phyloP scores from a whole-genome alignment of 805 yeast species.

The Lipomyces starkeyi region DNA sequence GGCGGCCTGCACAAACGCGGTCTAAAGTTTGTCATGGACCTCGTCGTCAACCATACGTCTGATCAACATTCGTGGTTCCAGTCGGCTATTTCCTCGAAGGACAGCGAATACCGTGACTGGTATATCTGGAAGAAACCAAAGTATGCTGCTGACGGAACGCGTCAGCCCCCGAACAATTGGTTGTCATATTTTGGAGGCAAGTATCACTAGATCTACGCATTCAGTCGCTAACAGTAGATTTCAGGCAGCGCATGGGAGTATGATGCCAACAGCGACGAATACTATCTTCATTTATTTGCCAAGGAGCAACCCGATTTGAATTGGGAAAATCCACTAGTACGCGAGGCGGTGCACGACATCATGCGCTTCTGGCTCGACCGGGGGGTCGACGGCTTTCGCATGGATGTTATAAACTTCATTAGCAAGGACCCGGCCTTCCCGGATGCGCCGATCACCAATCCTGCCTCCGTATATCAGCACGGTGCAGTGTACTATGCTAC shows the following conservation, averaged over 20 bases:
- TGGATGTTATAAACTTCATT: conserved; percentile 61
- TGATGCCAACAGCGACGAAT: conserved; percentile 61
- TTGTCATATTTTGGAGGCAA: conserved; percentile 49
- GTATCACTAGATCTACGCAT: neutral
- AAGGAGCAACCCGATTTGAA: conserved; percentile 64
- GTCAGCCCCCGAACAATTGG: conserved; percentile 67
- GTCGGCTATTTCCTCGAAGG: conserved; percentile 57
- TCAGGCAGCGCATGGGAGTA: conserved; percentile 58
- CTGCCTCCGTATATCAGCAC: conserved; percentile 49
- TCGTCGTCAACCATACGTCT: conserved; percentile 66
- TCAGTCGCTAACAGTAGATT: neutral
- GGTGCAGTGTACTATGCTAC: conserved; percentile 49
- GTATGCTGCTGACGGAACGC: conserved; percentile 52
- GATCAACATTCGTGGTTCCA: conserved; percentile 62
- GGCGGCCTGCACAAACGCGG: conserved; percentile 56
- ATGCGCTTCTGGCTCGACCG: conserved; percentile 60
- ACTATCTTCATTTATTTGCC: conserved; percentile 62
- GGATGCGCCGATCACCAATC: conserved; percentile 57
- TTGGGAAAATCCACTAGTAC: conserved; percentile 59
- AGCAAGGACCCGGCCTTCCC: conserved; percentile 55
- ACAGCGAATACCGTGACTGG: conserved; percentile 66
- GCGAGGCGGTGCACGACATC: conserved; percentile 54
- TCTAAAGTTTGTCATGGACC: conserved; percentile 59
- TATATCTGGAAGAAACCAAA: conserved; percentile 62
- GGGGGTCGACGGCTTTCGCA: conserved; percentile 66